Conservation (phyloP, 2,329 filamentous ascomycete species). For the Microdochium bolleyi region DNA sequence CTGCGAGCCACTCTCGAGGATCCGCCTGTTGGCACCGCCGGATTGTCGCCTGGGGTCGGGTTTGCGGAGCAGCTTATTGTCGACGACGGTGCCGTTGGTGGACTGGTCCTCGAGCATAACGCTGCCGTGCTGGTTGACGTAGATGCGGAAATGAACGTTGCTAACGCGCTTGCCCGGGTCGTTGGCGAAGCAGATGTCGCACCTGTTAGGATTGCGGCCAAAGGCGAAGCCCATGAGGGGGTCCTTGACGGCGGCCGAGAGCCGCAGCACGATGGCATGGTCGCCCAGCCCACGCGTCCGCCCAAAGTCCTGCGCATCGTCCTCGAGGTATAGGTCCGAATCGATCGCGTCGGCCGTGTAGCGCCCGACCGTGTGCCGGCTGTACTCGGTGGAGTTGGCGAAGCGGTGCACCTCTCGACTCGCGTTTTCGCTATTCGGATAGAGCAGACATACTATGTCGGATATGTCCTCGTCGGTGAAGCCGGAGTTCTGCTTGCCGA, state of each 20-base stretch:
- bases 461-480: conserved; percentile 75
- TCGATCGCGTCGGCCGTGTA: conserved; percentile 41
- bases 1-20: conserved; percentile 63
- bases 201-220: conserved; percentile 64
- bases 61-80: conserved; percentile 56
- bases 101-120: conserved; percentile 92
- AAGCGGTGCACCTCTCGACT: conserved; percentile 57
- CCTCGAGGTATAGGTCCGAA: conserved; percentile 42
- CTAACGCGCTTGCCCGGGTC: conserved; percentile 70
- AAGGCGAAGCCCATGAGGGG: conserved; percentile 73
- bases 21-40: conserved; percentile 37
- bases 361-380: conserved; percentile 40
- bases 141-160: conserved; percentile 95
- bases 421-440: conserved; percentile 68
- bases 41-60: conserved; percentile 23
- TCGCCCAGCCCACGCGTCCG: conserved; percentile 45
- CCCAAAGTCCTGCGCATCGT: conserved; percentile 38
- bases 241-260: conserved; percentile 67
- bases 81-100: conserved; percentile 91
- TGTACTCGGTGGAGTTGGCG: conserved; percentile 30
- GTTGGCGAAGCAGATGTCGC: conserved; percentile 63
- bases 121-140: conserved; percentile 74
- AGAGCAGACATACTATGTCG: conserved; percentile 83
- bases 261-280: conserved; percentile 69
- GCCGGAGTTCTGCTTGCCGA: conserved; percentile 74